phyloP scores from a whole-genome alignment of 2,329 filamentous ascomycete genomes.

The Aspergillus glaucus region DNA sequence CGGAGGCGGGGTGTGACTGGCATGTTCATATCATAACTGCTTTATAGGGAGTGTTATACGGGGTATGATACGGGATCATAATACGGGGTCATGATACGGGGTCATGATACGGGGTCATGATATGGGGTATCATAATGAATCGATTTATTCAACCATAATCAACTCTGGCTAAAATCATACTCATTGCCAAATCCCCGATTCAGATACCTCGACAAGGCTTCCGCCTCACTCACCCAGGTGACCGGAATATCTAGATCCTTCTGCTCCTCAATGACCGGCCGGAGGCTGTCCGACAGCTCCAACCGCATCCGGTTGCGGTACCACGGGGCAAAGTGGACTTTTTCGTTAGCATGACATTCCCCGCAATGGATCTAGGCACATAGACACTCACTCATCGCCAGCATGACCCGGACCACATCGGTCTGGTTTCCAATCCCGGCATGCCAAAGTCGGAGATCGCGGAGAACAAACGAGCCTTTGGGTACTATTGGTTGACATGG shows the following conservation, averaged over 20 bases:
- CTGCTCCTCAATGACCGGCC: conserved; percentile 38
- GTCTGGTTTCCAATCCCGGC: conserved; percentile 56
- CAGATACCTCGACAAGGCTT: conserved; percentile 45
- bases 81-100: too few relatives aligned
- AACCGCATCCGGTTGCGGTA: conserved; percentile 55
- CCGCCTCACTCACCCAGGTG: conserved; percentile 41
- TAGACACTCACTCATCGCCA: conserved; percentile 43
- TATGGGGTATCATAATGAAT: too few relatives aligned
- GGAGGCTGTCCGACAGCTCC: conserved; percentile 48
- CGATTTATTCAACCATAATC: neutral
- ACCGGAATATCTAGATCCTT: conserved; percentile 46
- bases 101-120: too few relatives aligned
- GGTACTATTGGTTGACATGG: conserved; percentile 48
- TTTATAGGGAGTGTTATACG: too few relatives aligned
- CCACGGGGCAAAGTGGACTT: conserved; percentile 52
- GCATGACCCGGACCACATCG: conserved; percentile 49
- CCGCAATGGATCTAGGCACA: neutral
- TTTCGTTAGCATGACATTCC: neutral
- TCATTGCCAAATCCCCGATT: conserved; percentile 55
- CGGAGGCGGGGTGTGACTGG: neutral
- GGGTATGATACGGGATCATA: too few relatives aligned
- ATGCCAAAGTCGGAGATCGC: conserved; percentile 59
- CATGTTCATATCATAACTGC: too few relatives aligned
- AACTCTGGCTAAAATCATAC: conserved; percentile 53
- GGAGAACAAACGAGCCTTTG: conserved; percentile 52